Evolutionary conservation across 2,329 filamentous ascomycete genomes (phyloP).

Genomic region (Arthrinium phaeospermum): DNA sequence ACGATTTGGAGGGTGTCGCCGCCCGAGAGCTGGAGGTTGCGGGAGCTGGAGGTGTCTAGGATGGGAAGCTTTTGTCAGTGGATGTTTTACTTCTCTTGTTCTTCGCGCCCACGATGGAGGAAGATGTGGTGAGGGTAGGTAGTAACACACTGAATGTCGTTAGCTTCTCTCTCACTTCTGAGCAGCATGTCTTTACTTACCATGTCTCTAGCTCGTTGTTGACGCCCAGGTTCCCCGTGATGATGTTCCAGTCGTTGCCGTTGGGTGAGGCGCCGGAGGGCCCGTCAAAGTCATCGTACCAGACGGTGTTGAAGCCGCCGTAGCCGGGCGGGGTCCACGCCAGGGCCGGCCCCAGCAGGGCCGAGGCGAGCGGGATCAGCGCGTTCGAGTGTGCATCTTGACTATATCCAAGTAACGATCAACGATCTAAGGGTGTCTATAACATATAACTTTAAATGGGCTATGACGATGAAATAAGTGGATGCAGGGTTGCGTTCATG

Average conservation of each 20-base stretch:
- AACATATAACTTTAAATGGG: background rate
- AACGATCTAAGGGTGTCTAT: background rate
- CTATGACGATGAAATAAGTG: background rate
- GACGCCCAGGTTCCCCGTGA: slow-evolving; percentile 39
- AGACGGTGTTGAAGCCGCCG: background rate
- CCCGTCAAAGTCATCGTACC: slow-evolving; percentile 43
- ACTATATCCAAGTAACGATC: background rate
- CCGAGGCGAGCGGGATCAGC: background rate
- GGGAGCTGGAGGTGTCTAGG: slow-evolving; percentile 21
- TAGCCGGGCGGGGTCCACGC: slow-evolving; percentile 18
- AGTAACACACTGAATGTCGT: background rate
- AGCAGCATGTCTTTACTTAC: background rate
- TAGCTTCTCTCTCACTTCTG: background rate
- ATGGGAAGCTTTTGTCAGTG: background rate
- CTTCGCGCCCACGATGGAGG: too few relatives aligned
- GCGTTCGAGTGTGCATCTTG: background rate
- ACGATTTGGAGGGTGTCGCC: slow-evolving; percentile 26
- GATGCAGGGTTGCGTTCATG: background rate
- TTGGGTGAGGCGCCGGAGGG: slow-evolving; percentile 45
- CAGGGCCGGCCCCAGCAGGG: background rate
- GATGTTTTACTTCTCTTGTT: background rate
- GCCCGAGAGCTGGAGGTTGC: slow-evolving; percentile 25
- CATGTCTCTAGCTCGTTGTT: slow-evolving; percentile 25
- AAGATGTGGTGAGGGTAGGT: background rate
- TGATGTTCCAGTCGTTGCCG: slow-evolving; percentile 50